A percentile compares a stretch with the other conserved stretches of the same genome.
Conservation (phyloP, 805 yeast species). For the Candida bentonensis region DNA sequence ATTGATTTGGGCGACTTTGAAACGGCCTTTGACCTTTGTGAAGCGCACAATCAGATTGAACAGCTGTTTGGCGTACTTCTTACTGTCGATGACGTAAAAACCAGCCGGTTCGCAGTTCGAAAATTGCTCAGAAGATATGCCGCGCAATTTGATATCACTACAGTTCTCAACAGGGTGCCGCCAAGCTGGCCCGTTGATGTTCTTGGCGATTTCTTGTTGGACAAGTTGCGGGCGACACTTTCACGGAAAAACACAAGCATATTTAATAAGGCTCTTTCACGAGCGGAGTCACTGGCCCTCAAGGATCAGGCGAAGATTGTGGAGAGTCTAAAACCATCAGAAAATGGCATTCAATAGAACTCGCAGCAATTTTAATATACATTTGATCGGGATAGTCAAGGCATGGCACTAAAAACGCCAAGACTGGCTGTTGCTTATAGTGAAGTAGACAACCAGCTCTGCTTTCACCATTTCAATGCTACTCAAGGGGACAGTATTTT, state of each 20-base stretch:
- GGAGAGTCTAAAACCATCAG: not conserved
- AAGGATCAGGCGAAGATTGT: not conserved
- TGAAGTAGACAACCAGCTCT: too few species aligned
- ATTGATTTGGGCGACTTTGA: not conserved
- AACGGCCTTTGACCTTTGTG: constrained; percentile 1
- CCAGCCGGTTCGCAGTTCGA: not conserved
- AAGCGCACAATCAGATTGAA: not conserved
- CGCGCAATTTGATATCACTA: not conserved
- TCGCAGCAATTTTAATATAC: too few species aligned
- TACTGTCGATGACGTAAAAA: not conserved
- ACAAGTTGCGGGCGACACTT: not conserved
- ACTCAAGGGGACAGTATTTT: too few species aligned
- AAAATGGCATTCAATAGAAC: too few species aligned
- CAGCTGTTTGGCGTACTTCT: not conserved
- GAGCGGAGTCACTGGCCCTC: not conserved
- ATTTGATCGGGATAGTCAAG: too few species aligned
- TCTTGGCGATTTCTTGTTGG: not conserved
- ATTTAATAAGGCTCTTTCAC: not conserved
- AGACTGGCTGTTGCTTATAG: too few species aligned
- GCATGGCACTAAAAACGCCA: too few species aligned
- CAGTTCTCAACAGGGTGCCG: not conserved
- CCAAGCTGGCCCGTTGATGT: not conserved
- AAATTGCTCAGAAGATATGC: not conserved
- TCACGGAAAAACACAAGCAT: not conserved
- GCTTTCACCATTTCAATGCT: too few species aligned